These are phyloP conservation scores for Solanum dulcamara DNA, from an alignment of 257 asterid species.

Conservation along the genomic window DNA sequence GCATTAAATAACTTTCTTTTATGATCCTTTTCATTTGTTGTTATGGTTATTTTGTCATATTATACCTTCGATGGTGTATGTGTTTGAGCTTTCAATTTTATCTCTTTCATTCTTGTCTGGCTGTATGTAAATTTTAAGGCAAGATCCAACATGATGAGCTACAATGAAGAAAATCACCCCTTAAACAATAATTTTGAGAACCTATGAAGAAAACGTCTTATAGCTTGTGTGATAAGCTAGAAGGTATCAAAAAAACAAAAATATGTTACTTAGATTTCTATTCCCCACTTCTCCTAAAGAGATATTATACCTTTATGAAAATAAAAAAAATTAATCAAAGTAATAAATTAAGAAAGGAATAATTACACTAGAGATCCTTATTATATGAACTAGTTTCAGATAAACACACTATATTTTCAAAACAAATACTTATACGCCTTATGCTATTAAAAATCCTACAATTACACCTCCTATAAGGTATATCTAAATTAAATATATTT, in stretches of 20 bases:
- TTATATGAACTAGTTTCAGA: background rate
- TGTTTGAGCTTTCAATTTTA: background rate
- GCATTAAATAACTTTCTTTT: background rate
- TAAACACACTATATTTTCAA: background rate
- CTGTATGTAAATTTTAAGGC: slow-evolving; percentile 3
- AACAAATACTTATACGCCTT: background rate
- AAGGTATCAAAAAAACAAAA: background rate
- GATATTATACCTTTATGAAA: background rate
- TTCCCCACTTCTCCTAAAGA: background rate
- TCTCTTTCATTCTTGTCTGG: slow-evolving; percentile 1
- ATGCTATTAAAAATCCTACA: background rate
- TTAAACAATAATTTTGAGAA: background rate
- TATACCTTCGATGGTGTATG: background rate
- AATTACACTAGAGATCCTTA: background rate
- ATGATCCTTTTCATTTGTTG: background rate
- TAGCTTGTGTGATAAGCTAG: background rate
- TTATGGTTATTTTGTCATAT: background rate
- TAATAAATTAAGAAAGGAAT: background rate
- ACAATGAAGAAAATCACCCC: background rate
- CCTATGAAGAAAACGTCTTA: background rate
- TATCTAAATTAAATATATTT: no score
- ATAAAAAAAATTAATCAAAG: background rate
- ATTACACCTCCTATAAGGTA: background rate
- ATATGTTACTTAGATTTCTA: background rate
- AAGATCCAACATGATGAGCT: slow-evolving; percentile 10